These are phyloP conservation scores for Phytopythium vexans DNA, from an alignment of 352 stramenopile genomes.

Conservation along the genomic window DNA sequence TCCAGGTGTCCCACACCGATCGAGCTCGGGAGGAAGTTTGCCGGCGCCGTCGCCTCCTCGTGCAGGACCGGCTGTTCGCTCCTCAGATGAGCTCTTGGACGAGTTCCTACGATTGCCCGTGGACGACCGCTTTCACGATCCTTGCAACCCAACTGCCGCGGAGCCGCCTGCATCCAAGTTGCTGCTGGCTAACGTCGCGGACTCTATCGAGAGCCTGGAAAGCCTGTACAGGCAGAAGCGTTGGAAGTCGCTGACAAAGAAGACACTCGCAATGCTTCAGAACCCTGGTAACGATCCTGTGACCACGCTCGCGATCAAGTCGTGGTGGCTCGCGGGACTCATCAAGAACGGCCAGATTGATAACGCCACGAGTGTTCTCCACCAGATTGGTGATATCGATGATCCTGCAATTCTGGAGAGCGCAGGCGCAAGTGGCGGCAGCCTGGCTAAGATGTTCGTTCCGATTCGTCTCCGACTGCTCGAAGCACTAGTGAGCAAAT, in stretches of 20 bases:
- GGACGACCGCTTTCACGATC: constrained; percentile 31
- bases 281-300: constrained; percentile 41
- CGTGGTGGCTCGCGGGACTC: constrained; percentile 75
- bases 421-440: not conserved
- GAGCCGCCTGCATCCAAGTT: constrained; percentile 36
- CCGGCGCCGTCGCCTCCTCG: constrained; percentile 13
- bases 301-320: constrained; percentile 67
- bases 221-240: constrained; percentile 60
- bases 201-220: constrained; percentile 52
- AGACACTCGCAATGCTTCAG: constrained; percentile 70
- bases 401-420: constrained; percentile 15
- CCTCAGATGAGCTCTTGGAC: constrained; percentile 50
- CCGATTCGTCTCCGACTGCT: constrained; percentile 58
- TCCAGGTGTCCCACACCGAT: constrained; percentile 6
- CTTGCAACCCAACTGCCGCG: constrained; percentile 6
- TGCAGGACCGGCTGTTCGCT: constrained; percentile 25
- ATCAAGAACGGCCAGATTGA: constrained; percentile 82
- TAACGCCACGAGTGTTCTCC: constrained; percentile 62
- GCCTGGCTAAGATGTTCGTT: constrained; percentile 28
- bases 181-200: constrained; percentile 53
- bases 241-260: constrained; percentile 75
- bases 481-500: constrained; percentile 66
- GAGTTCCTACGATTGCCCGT: constrained; percentile 56
- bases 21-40: constrained; percentile 13
- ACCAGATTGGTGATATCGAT: constrained; percentile 70